Evolutionary conservation across 768 basidiomycete species (phyloP).

Genomic region (Dendrothele bispora): DNA sequence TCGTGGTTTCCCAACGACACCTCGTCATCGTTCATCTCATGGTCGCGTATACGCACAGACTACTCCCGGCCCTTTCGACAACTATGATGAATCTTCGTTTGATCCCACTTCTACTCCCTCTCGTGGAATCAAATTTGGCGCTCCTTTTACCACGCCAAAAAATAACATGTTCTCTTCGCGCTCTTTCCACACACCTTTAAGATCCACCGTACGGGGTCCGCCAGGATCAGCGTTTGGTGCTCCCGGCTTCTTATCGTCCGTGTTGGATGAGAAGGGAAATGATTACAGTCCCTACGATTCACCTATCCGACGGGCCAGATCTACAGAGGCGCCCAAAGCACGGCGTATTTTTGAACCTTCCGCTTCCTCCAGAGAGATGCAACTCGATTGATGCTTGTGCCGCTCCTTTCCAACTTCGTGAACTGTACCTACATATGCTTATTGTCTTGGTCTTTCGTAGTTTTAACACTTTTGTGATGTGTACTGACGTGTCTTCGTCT

Average conservation of each 20-base stretch:
- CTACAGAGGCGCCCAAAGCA: conserved; percentile 29
- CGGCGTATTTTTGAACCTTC: conserved; percentile 28
- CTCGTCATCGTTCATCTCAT: conserved; percentile 38
- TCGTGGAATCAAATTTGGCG: conserved; percentile 66
- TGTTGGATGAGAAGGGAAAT: conserved; percentile 29
- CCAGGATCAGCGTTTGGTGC: no score
- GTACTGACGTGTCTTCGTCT: background rate
- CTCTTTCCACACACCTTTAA: conserved; percentile 56
- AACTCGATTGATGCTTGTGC: background rate
- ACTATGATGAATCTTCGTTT: conserved; percentile 57
- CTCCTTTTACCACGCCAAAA: conserved; percentile 65
- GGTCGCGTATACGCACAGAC: conserved; percentile 36
- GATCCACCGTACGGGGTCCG: conserved; percentile 30
- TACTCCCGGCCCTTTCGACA: conserved; percentile 37
- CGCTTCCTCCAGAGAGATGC: background rate
- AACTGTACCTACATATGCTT: no score
- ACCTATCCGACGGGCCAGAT: conserved; percentile 47
- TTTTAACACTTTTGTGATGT: background rate
- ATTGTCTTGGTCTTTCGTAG: background rate
- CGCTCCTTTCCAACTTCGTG: no score
- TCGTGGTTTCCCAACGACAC: conserved; percentile 55
- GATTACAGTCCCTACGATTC: conserved; percentile 38
- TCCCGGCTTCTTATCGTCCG: conserved; percentile 21
- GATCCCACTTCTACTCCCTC: conserved; percentile 83
- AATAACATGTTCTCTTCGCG: conserved; percentile 40